phyloP scores from a whole-genome alignment of 768 basidiomycete species.

The Candolleomyces eurysporus region DNA sequence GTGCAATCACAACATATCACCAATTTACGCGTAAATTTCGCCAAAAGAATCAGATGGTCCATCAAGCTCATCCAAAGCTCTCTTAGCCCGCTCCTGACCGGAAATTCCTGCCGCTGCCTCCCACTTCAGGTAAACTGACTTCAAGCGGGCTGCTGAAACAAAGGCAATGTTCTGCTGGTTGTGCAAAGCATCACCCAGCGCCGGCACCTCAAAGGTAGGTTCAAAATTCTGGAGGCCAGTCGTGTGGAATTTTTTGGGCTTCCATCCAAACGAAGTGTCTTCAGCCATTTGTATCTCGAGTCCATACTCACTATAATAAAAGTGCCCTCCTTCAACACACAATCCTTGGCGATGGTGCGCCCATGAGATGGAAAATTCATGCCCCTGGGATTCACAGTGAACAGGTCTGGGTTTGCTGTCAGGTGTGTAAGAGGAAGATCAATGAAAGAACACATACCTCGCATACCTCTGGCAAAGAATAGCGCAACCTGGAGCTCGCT shows the following conservation, averaged over 20 bases:
- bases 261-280: background rate
- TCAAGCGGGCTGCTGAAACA: background rate
- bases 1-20: no score
- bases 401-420: background rate
- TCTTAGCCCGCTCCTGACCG: background rate
- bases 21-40: no score
- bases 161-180: background rate
- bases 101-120: background rate
- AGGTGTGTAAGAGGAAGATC: background rate
- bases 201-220: background rate
- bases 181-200: background rate
- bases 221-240: background rate
- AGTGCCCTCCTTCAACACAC: background rate
- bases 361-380: background rate
- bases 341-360: background rate
- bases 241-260: background rate
- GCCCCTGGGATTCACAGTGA: background rate
- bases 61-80: no score
- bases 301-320: background rate
- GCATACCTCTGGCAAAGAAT: background rate
- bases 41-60: no score
- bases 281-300: background rate
- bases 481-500: background rate
- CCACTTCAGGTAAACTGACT: background rate
- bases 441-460: background rate